phyloP scores from a whole-genome alignment of 2,329 filamentous ascomycete species.

The Cladosporium sphaerospermum region DNA sequence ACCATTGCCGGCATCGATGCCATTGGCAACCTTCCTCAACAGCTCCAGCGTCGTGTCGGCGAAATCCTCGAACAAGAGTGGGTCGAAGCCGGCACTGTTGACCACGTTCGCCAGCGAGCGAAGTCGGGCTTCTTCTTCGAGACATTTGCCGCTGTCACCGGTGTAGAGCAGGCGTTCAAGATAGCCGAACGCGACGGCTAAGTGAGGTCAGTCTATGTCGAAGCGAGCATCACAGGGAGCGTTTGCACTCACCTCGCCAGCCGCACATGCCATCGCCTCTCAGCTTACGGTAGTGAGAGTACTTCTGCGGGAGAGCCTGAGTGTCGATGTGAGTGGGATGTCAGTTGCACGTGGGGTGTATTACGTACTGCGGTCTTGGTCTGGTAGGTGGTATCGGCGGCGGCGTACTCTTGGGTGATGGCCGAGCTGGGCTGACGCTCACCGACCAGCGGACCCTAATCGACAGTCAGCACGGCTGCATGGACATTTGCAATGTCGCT shows the following conservation, averaged over 20 bases:
- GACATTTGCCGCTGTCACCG: slow-evolving; percentile 58
- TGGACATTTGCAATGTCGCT: too few relatives aligned
- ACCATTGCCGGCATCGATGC: slow-evolving; percentile 52
- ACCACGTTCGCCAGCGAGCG: slow-evolving; percentile 65
- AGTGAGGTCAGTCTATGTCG: slow-evolving; percentile 27
- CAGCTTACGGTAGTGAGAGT: slow-evolving; percentile 80
- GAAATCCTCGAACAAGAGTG: slow-evolving; percentile 74
- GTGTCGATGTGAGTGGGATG: background rate
- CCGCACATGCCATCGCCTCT: slow-evolving; percentile 94
- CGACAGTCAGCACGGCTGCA: background rate
- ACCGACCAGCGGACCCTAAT: slow-evolving; percentile 75
- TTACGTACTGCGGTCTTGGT: slow-evolving; percentile 75
- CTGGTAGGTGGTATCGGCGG: slow-evolving; percentile 77
- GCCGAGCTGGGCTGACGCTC: slow-evolving; percentile 67
- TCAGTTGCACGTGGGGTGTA: background rate
- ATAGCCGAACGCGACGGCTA: slow-evolving; percentile 88
- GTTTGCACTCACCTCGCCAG: slow-evolving; percentile 77
- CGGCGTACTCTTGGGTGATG: slow-evolving; percentile 80
- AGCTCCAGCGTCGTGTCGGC: slow-evolving; percentile 67
- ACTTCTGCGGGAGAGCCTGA: slow-evolving; percentile 73
- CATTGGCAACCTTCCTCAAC: slow-evolving; percentile 55
- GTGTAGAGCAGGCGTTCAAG: slow-evolving; percentile 75
- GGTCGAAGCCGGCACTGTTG: slow-evolving; percentile 60
- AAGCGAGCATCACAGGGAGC: slow-evolving; percentile 1
- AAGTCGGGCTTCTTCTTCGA: slow-evolving; percentile 66